These are phyloP conservation scores for Phyllostachys edulis DNA, from an alignment of 176 grass and related monocot genomes.

Conservation along the genomic window DNA sequence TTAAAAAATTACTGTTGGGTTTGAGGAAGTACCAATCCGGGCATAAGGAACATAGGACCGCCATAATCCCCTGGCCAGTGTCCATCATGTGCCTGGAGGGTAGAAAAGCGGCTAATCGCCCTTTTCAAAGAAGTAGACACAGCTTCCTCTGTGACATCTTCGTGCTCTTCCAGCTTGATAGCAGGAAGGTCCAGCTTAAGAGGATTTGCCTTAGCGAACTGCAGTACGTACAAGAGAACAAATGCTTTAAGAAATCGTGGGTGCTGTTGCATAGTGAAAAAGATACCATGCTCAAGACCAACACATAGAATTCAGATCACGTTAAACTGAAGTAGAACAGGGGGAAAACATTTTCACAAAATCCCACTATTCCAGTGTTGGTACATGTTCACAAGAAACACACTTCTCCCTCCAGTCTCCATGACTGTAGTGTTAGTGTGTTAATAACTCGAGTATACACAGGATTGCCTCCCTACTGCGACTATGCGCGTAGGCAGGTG, in stretches of 20 bases:
- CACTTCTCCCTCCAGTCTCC: not conserved
- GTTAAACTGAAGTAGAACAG: not conserved
- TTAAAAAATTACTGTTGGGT: not conserved
- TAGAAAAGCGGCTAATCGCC: conserved; percentile 59
- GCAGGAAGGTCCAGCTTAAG: conserved; percentile 59
- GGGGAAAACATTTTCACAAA: not conserved
- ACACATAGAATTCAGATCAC: not conserved
- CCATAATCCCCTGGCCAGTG: conserved; percentile 91
- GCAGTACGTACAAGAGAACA: conserved; percentile 28
- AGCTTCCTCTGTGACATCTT: conserved; percentile 69
- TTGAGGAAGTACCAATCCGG: conserved; percentile 63
- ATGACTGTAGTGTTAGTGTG: not conserved
- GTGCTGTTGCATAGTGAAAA: not conserved
- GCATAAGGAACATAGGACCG: conserved; percentile 88
- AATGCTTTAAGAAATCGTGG: not conserved
- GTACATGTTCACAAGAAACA: not conserved
- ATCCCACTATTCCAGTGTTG: not conserved
- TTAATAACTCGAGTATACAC: no score
- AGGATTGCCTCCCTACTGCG: no score
- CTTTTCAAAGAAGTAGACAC: conserved; percentile 56
- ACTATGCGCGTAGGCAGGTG: no score
- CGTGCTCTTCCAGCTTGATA: conserved; percentile 62
- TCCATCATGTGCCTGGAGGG: conserved; percentile 79
- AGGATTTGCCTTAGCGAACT: conserved; percentile 75
- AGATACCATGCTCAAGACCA: not conserved